phyloP scores from a whole-genome alignment of 768 basidiomycete genomes.

The Boletus patriciae region DNA sequence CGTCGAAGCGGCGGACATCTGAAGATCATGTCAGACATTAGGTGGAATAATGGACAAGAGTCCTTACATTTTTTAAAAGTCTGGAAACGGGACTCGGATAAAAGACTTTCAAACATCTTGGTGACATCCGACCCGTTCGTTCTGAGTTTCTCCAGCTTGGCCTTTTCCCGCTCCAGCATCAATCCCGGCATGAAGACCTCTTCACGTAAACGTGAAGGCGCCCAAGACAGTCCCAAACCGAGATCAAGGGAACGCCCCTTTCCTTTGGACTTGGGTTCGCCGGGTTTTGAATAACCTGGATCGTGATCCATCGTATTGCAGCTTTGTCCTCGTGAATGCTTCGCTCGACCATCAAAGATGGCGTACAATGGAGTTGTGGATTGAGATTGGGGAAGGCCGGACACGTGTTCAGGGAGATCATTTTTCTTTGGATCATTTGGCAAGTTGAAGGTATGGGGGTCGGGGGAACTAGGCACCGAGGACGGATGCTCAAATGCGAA shows the following conservation, averaged over 20 bases:
- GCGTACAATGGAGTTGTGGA: slow-evolving; percentile 28
- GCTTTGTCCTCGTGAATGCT: slow-evolving; percentile 27
- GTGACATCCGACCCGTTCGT: slow-evolving; percentile 35
- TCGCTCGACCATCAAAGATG: slow-evolving; percentile 32
- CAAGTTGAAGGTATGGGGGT: slow-evolving; percentile 20
- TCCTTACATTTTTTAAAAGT: slow-evolving; percentile 64
- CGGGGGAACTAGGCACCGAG: slow-evolving; percentile 44
- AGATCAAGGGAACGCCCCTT: slow-evolving; percentile 75
- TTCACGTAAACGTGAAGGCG: slow-evolving; percentile 64
- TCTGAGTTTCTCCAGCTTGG: slow-evolving; percentile 20
- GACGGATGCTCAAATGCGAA: slow-evolving; percentile 72
- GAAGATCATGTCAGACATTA: slow-evolving; percentile 12
- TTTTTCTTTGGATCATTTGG: slow-evolving; percentile 14
- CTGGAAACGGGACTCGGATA: slow-evolving; percentile 38
- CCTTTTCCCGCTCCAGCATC: slow-evolving; percentile 31
- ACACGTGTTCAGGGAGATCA: neutral
- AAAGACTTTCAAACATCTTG: slow-evolving; percentile 37
- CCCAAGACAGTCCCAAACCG: slow-evolving; percentile 70
- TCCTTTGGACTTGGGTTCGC: slow-evolving; percentile 33
- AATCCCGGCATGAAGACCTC: slow-evolving; percentile 56
- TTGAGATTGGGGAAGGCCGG: slow-evolving; percentile 13
- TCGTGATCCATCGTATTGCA: slow-evolving; percentile 27
- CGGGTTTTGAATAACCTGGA: slow-evolving; percentile 8
- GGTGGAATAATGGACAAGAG: slow-evolving; percentile 3
- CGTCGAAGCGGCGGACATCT: slow-evolving; percentile 79